These are phyloP conservation scores for Acacia acuminata DNA, from an alignment of 306 rosid species.

Conservation along the genomic window DNA sequence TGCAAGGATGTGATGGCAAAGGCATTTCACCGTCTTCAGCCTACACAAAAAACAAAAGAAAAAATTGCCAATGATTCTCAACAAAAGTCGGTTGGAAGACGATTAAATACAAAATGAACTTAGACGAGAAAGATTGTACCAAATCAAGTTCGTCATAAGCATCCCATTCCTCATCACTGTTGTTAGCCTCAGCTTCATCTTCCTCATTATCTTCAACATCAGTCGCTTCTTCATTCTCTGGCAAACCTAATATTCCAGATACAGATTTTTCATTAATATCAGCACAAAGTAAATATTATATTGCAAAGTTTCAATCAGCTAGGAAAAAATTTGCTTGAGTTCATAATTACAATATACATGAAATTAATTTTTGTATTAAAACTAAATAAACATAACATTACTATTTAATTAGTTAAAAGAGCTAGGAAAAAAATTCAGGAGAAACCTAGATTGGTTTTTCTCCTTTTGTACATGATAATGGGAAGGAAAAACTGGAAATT, in stretches of 20 bases:
- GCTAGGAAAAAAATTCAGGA: conserved; percentile 4
- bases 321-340: neutral
- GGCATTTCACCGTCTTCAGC: conserved; percentile 62
- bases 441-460: conserved; percentile 11
- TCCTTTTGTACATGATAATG: neutral
- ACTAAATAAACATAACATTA: conserved; percentile 1
- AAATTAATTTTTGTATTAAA: neutral
- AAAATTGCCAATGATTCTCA: conserved; percentile 1
- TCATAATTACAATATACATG: conserved; percentile 2
- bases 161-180: conserved; percentile 63
- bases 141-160: conserved; percentile 53
- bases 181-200: conserved; percentile 56
- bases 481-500: neutral
- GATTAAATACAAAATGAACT: conserved; percentile 15
- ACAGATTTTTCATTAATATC: conserved; percentile 20
- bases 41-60: conserved; percentile 48
- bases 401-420: neutral
- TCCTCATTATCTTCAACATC: conserved; percentile 59
- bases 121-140: conserved; percentile 39
- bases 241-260: conserved; percentile 33
- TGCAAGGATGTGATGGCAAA: conserved; percentile 65
- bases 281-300: conserved; percentile 1
- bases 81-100: conserved; percentile 13
- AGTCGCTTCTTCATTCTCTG: conserved; percentile 52
- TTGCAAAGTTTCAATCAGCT: neutral